Conservation (phyloP, 331 rosid genomes). For the Pyrus hybrid region DNA sequence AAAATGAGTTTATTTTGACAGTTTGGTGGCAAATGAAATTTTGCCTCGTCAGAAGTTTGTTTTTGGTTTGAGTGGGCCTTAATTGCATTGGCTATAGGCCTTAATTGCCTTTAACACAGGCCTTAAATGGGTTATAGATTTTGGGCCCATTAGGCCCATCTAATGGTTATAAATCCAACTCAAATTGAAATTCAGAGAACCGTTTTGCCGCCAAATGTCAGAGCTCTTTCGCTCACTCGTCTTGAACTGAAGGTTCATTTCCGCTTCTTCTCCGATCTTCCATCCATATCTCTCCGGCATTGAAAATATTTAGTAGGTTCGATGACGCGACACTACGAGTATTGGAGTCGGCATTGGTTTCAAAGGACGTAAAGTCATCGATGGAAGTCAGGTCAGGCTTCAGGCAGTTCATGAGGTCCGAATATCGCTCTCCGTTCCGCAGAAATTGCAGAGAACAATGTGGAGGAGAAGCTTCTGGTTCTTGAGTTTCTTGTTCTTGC, state of each 20-base stretch:
- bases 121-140: no score
- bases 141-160: not conserved
- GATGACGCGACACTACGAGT: slow-evolving; percentile 37
- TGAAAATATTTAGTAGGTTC: slow-evolving; percentile 26
- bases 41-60: no score
- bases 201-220: slow-evolving; percentile 35
- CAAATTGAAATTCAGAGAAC: slow-evolving; percentile 2
- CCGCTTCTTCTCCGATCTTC: slow-evolving; percentile 3
- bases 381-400: slow-evolving; percentile 37
- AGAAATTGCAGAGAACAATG: slow-evolving; percentile 37
- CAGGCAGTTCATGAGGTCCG: slow-evolving; percentile 39
- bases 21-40: not conserved
- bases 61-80: not conserved
- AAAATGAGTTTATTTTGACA: no score
- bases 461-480: slow-evolving; percentile 52
- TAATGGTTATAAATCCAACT: not conserved
- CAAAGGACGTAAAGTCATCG: slow-evolving; percentile 46
- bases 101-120: not conserved
- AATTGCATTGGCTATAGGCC: no score
- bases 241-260: slow-evolving; percentile 47
- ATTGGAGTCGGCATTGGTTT: slow-evolving; percentile 44
- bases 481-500: slow-evolving; percentile 67
- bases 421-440: slow-evolving; percentile 34
- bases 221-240: slow-evolving; percentile 41
- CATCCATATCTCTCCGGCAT: not conserved